Base-by-base conservation (phyloP, 1,284 basidiomycete species). In the Melampsora abietis-canadensis region DNA sequence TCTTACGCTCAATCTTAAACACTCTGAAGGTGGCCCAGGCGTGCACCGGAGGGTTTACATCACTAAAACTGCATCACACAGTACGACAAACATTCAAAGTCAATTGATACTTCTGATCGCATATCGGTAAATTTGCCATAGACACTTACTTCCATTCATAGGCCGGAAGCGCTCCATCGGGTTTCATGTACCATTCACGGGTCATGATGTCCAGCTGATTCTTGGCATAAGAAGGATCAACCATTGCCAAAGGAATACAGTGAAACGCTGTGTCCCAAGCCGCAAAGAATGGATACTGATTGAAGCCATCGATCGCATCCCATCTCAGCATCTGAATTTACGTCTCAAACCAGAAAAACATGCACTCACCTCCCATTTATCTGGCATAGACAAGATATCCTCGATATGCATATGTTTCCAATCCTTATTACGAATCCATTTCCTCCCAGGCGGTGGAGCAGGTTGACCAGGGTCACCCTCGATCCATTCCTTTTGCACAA, bases 311-410 rank as follows among this genome's bases (percentile, higher is more conserved):
- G 15, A 27, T 54, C 19, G 19, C 2, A 12, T 40, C 10, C 12
- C 5, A 40, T 69, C 24, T 14, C 3, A 47, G 24, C 12, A 68
- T 62, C 59, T 48, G n/a, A 21, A 17, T 27, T 75, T 15, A n/a
- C 6, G 10, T 24, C 2, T 15, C 17, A 12, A 76, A 77, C 31
- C 3, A 40, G 31, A 62, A 46, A 61, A 21, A 83, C 77, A 92
- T 78, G n/a, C 86, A 92, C 92, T 79, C 93, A 95, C 86, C 83
- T 98, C 95, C 95, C 95, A 98, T 89, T 98, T 98, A 84, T 98
- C 95, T 10, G 95, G 95, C 95, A 98, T 98, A 10, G 94, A 96
- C 61, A 98, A 86, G 77, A 98, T 89, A 82, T 98, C 95, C 76
- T 92, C 92, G 77, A 94, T 90, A 82, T 98, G 89, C 84, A 98